These are phyloP conservation scores for Acacia pycnantha DNA, from an alignment of 331 rosid species.

Conservation along the genomic window DNA sequence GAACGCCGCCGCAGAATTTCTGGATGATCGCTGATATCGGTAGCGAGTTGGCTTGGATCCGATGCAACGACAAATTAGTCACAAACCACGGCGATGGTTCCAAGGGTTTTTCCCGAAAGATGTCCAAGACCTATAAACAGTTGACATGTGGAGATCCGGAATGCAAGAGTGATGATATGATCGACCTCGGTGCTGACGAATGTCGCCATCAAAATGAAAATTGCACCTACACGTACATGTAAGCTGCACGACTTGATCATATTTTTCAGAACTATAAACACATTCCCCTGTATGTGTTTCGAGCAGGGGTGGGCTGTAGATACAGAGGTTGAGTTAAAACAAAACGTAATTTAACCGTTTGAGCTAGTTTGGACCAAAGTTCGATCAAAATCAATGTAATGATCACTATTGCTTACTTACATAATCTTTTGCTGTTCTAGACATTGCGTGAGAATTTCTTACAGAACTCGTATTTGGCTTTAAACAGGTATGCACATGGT, in stretches of 20 bases:
- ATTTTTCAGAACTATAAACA: background rate
- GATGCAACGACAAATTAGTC: background rate
- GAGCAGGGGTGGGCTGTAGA: too few relatives aligned
- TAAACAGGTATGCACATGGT: background rate
- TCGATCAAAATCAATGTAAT: too few relatives aligned
- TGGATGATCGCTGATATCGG: background rate
- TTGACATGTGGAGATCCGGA: background rate
- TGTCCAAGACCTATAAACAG: background rate
- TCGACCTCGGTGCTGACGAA: background rate
- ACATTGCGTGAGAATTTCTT: background rate
- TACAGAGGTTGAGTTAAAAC: too few relatives aligned
- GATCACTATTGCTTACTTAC: background rate
- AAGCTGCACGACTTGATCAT: background rate
- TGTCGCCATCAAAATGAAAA: background rate
- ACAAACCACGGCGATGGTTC: too few relatives aligned
- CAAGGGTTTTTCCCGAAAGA: background rate
- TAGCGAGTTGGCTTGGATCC: background rate
- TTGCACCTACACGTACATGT: background rate
- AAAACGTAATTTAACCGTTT: too few relatives aligned
- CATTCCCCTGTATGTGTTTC: too few relatives aligned
- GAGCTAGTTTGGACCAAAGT: too few relatives aligned
- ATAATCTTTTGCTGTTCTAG: background rate
- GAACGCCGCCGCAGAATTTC: background rate
- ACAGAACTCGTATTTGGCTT: background rate
- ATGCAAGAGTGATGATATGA: background rate